Percentiles rank a stretch among this genome's conserved stretches.
phyloP scores from a whole-genome alignment of 2,329 filamentous ascomycete genomes.

The Trichoderma breve region DNA sequence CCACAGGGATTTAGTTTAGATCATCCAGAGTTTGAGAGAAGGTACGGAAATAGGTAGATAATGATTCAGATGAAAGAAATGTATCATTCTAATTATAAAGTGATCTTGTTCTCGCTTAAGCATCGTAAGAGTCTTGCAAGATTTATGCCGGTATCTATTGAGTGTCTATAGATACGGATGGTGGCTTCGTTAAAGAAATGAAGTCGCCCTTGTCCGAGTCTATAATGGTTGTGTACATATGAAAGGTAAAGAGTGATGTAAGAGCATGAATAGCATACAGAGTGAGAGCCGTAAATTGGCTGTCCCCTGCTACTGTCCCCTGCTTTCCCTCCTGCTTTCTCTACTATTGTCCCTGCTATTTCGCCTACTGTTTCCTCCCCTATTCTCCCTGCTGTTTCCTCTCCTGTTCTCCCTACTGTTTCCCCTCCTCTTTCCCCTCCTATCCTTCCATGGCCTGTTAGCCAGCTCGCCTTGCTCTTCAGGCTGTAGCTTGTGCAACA shows the following conservation, averaged over 20 bases:
- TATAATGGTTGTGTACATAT: not conserved
- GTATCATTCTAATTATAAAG: not conserved
- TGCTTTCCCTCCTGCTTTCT: not conserved
- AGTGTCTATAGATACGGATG: not conserved
- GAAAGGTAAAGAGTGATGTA: not conserved
- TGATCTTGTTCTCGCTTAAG: not conserved
- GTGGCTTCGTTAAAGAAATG: not conserved
- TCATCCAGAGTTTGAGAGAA: not conserved
- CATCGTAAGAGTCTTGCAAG: not conserved
- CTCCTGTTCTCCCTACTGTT: not conserved
- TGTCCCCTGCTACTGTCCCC: not conserved
- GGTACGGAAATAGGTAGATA: not conserved
- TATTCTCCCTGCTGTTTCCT: not conserved
- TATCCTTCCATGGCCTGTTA: constrained; percentile 10
- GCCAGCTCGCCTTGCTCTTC: constrained; percentile 10
- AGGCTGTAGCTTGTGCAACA: constrained; percentile 30
- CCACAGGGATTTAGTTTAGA: not conserved
- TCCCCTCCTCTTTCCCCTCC: not conserved
- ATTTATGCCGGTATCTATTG: not conserved
- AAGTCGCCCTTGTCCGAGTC: not conserved
- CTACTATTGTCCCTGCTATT: not conserved
- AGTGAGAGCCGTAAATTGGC: not conserved
- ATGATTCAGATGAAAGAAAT: not conserved
- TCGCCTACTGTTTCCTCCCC: not conserved
- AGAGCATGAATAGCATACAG: not conserved